These are phyloP conservation scores for Fusarium dimerum DNA, from an alignment of 2,329 filamentous ascomycete genomes.

Conservation along the genomic window DNA sequence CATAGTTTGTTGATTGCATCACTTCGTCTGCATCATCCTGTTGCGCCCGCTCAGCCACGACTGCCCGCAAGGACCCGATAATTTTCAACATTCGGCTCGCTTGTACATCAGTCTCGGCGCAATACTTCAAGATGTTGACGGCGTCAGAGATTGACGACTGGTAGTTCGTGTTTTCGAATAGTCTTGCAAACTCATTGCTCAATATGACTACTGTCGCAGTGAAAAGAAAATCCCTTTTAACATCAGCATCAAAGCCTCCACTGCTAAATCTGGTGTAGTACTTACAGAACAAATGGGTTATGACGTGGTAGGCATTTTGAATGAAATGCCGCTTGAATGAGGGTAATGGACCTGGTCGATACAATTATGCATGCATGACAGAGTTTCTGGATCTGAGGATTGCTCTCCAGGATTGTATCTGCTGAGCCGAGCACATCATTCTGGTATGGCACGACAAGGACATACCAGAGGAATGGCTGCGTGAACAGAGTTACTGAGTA, in stretches of 20 bases:
- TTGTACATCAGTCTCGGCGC: conserved; percentile 49
- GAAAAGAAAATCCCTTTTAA: conserved; percentile 57
- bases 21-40: not conserved
- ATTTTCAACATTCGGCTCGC: conserved; percentile 52
- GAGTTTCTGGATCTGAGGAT: conserved; percentile 44
- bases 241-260: not conserved
- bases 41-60: conserved; percentile 5
- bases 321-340: not conserved
- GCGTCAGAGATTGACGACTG: conserved; percentile 42
- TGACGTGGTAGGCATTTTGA: conserved; percentile 37
- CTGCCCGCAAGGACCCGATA: conserved; percentile 45
- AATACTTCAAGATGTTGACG: conserved; percentile 51
- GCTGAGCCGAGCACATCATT: conserved; percentile 1
- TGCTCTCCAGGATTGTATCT: not conserved
- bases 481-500: conserved; percentile 65
- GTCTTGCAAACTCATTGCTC: conserved; percentile 56
- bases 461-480: conserved; percentile 63
- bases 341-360: conserved; percentile 34
- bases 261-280: not conserved
- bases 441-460: conserved; percentile 43
- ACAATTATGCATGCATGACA: conserved; percentile 53
- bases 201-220: conserved; percentile 55
- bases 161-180: conserved; percentile 48
- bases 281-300: conserved; percentile 60
- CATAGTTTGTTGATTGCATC: not conserved